phyloP scores from a whole-genome alignment of 2,329 filamentous ascomycete genomes.

The Daldinia eschscholtzii region DNA sequence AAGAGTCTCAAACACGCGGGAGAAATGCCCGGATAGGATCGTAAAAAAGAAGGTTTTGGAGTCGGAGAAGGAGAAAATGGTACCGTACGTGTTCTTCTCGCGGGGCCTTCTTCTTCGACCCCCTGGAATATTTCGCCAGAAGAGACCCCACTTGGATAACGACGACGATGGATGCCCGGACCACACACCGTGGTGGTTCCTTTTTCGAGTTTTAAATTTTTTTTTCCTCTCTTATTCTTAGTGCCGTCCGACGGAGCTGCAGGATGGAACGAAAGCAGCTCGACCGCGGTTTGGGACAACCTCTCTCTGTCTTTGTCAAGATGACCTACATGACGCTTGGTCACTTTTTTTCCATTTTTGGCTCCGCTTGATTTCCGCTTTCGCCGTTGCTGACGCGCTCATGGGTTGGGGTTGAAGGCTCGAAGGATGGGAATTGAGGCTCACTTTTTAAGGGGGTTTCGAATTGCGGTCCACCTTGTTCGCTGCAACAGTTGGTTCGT shows the following conservation, averaged over 20 bases:
- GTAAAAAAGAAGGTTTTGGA: conserved; percentile 1
- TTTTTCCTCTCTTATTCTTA: neutral
- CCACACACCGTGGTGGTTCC: neutral
- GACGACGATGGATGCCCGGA: neutral
- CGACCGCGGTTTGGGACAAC: neutral
- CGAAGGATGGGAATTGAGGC: conserved; percentile 5
- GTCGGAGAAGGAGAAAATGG: conserved; percentile 3
- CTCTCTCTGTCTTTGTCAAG: no score
- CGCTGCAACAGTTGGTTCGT: neutral
- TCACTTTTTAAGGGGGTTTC: neutral
- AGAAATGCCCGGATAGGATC: conserved; percentile 2
- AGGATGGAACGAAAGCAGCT: neutral
- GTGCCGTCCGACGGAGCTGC: neutral
- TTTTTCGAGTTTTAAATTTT: neutral
- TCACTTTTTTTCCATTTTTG: conserved; percentile 5
- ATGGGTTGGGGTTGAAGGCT: conserved; percentile 6
- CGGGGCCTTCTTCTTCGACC: neutral
- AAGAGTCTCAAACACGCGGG: neutral
- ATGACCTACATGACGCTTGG: neutral
- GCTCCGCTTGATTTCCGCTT: neutral
- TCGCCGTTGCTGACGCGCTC: conserved; percentile 3
- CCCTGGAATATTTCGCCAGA: conserved; percentile 5
- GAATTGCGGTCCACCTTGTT: neutral
- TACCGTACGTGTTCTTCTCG: neutral
- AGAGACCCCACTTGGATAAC: conserved; percentile 4